Base-by-base conservation (phyloP, 371 early-diverging fungal genomes). In the Amoeboaphelidium protococcarum region DNA sequence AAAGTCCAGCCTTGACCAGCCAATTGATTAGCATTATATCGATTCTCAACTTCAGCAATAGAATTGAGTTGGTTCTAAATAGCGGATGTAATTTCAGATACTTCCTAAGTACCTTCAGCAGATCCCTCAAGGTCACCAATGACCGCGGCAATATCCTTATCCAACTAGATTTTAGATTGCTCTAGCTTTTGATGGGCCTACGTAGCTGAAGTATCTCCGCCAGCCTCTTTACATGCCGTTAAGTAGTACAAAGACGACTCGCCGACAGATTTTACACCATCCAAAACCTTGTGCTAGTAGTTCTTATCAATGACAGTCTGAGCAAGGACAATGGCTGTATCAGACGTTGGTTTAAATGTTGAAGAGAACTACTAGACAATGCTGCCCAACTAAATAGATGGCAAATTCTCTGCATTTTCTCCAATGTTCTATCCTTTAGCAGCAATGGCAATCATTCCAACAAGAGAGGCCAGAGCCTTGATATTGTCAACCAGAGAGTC, bases 61-160 rank as follows among this genome's bases (percentile, higher is more conserved):
- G 21, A 25, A 54, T 58, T 25, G 54, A 63, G 31, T 21, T 20
- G 20, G 6, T 40, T 43, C 48, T 63, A 60, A 25, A 63, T 62
- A 4, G 12, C 26, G 41, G 57, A 55, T 4, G 53, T 31, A 16
- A 58, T 60, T 25, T 58, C 59, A 10, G 52, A 31, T n/a, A 58
- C 57, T 26, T 62, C 60, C 22, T 57, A 59, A 4, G 56, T 45
- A 20, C 57, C 55, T 27, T 58, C 60, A 19, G 51, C 48, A 2
- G 63, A 54, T 22, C 58, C 61, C 47, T 65, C 62, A n/a, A 61
- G 37, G 20, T 55, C 37, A 4, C 58, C 42, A 13, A 56, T 50
- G 6, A 61, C 40, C 41, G 58, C 56, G 22, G 41, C 47, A 6
- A 58, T 13, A 13, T 13, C 24, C 45, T 46, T 16, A 31, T 6